These are phyloP conservation scores for Pseudomassariella vexata DNA, from an alignment of 2,329 filamentous ascomycete species.

Conservation along the genomic window DNA sequence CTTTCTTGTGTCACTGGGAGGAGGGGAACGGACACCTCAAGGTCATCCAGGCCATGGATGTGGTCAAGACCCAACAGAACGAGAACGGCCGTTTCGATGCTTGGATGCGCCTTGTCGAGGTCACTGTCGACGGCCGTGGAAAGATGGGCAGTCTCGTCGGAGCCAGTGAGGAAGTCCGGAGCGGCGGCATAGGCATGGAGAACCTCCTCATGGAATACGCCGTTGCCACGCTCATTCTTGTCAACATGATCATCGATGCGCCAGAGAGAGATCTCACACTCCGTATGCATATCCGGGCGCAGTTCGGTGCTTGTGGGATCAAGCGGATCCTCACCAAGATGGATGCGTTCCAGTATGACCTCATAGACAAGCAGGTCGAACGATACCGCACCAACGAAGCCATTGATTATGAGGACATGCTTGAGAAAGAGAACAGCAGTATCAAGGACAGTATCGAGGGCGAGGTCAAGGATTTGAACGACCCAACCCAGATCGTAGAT, in stretches of 20 bases:
- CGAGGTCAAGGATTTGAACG: slow-evolving; percentile 85
- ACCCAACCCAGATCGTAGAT: slow-evolving; percentile 89
- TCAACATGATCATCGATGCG: slow-evolving; percentile 95
- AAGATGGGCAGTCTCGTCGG: slow-evolving; percentile 99
- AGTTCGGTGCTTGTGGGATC: slow-evolving; percentile 93
- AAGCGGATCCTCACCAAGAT: slow-evolving; percentile 93
- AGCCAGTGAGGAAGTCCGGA: slow-evolving; percentile 91
- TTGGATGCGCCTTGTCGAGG: slow-evolving; percentile 98
- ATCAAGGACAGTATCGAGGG: slow-evolving; percentile 83
- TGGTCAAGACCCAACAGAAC: slow-evolving; percentile 78
- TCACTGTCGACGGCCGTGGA: slow-evolving; percentile 91
- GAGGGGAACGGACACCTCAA: slow-evolving; percentile 81
- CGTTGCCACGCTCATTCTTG: slow-evolving; percentile 84
- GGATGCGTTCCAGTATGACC: slow-evolving; percentile 96
- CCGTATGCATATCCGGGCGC: slow-evolving; percentile 87
- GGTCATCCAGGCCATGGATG: slow-evolving; percentile 88
- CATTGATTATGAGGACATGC: slow-evolving; percentile 96
- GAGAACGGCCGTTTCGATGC: slow-evolving; percentile 96
- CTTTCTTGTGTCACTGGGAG: slow-evolving; percentile 94
- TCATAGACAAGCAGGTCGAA: slow-evolving; percentile 97
- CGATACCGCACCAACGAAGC: slow-evolving; percentile 89
- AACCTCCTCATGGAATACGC: slow-evolving; percentile 99
- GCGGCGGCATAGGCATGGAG: slow-evolving; percentile 96
- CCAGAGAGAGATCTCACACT: slow-evolving; percentile 84
- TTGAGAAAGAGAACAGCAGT: slow-evolving; percentile 85